phyloP scores from a whole-genome alignment of 1,284 basidiomycete species.

The Meripilus lineatus region DNA sequence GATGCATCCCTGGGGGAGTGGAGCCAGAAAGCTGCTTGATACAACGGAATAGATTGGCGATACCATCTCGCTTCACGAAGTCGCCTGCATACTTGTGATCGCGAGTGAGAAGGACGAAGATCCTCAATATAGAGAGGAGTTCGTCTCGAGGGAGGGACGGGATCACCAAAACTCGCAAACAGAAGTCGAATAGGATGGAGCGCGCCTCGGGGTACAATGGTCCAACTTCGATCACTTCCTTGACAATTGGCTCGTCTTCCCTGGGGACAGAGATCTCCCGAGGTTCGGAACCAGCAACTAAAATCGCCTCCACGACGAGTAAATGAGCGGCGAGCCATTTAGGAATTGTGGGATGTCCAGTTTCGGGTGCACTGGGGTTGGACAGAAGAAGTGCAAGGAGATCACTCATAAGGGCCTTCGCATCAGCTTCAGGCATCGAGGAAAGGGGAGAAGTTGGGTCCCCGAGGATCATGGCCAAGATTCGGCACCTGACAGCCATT shows the following conservation, averaged over 20 bases:
- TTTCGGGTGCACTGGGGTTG: conserved; percentile 43
- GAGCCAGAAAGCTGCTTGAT: conserved; percentile 49
- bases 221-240: conserved; percentile 47
- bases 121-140: conserved; percentile 71
- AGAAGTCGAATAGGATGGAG: conserved; percentile 67
- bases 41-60: conserved; percentile 62
- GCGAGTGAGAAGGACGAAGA: conserved; percentile 80
- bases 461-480: conserved; percentile 80
- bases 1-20: conserved; percentile 64
- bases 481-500: conserved; percentile 75
- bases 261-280: conserved; percentile 56
- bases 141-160: conserved; percentile 71
- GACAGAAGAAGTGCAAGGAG: conserved; percentile 63
- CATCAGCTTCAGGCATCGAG: conserved; percentile 40
- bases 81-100: conserved; percentile 54
- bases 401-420: conserved; percentile 54
- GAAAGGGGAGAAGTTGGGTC: conserved; percentile 59
- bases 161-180: conserved; percentile 60
- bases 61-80: conserved; percentile 62
- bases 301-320: conserved; percentile 77
- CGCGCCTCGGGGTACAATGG: conserved; percentile 61
- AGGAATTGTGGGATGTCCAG: conserved; percentile 51
- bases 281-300: conserved; percentile 74
- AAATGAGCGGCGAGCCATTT: conserved; percentile 84
- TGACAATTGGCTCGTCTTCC: conserved; percentile 59